Percentiles rank a stretch among this genome's conserved stretches.
Conservation (phyloP, 768 basidiomycete species). For the Postia placenta region DNA sequence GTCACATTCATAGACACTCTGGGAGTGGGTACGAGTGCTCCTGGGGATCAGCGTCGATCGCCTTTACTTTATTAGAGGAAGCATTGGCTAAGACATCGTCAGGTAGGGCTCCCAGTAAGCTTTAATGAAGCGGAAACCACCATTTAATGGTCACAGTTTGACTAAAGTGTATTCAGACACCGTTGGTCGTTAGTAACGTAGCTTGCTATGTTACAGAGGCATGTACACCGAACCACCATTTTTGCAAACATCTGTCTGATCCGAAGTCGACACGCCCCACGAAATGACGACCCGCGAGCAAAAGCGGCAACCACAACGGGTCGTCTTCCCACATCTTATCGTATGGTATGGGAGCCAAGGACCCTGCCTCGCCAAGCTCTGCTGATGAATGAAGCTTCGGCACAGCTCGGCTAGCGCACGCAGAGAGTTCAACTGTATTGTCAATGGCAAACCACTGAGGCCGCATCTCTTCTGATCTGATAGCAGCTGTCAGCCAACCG, state of each 20-base stretch:
- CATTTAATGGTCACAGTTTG: not conserved
- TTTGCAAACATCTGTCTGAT: slow-evolving; percentile 19
- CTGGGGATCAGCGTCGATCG: slow-evolving; percentile 56
- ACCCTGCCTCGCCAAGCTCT: not conserved
- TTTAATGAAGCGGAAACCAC: not conserved
- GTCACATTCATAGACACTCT: slow-evolving; percentile 58
- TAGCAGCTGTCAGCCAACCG: not conserved
- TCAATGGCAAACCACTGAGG: slow-evolving; percentile 68
- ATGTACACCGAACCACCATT: slow-evolving; percentile 30
- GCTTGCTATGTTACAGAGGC: not conserved
- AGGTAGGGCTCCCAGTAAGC: too few species aligned
- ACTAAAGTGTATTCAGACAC: not conserved
- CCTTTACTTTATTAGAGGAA: slow-evolving; percentile 39
- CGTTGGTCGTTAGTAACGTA: not conserved
- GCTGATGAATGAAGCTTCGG: not conserved
- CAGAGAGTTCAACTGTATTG: not conserved
- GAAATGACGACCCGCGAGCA: slow-evolving; percentile 38
- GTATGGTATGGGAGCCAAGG: slow-evolving; percentile 48
- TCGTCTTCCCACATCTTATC: slow-evolving; percentile 61
- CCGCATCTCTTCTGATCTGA: slow-evolving; percentile 77
- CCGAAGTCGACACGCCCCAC: slow-evolving; percentile 44
- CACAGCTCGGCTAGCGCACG: not conserved
- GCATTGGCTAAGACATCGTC: slow-evolving; percentile 22
- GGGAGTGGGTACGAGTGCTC: slow-evolving; percentile 61
- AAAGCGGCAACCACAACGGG: slow-evolving; percentile 59